Evolutionary conservation across 129 eudicot genomes (phyloP).

Genomic region (Glebionis coronaria): DNA sequence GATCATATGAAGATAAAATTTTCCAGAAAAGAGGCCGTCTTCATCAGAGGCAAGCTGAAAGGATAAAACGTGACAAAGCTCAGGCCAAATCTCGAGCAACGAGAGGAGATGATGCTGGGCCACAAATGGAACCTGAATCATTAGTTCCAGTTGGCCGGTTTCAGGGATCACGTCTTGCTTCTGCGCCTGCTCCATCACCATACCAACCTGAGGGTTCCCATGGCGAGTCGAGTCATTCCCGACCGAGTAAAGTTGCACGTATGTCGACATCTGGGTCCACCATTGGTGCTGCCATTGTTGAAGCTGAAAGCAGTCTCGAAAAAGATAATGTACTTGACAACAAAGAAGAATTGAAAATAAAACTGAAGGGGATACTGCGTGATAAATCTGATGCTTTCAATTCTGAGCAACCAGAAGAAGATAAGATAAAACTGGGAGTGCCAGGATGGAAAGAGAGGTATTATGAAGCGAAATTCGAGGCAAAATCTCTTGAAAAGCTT

Average conservation of each 20-base stretch:
- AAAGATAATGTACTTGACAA: constrained; percentile 58
- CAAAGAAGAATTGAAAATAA: constrained; percentile 82
- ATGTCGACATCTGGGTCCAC: constrained; percentile 55
- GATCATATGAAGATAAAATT: constrained; percentile 81
- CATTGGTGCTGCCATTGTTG: constrained; percentile 92
- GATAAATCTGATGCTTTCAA: constrained; percentile 85
- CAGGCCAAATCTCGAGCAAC: constrained; percentile 56
- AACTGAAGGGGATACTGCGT: constrained; percentile 77
- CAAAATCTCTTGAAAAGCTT: constrained; percentile 68
- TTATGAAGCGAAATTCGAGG: constrained; percentile 89
- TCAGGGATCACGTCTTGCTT: constrained; percentile 98
- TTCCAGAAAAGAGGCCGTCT: constrained; percentile 83
- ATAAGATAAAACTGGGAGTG: constrained; percentile 89
- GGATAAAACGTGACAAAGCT: constrained; percentile 80
- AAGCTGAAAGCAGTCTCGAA: constrained; percentile 85
- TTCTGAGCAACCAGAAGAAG: constrained; percentile 68
- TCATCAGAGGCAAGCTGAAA: constrained; percentile 94
- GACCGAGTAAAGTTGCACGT: constrained; percentile 65
- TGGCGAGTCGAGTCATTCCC: constrained; percentile 22
- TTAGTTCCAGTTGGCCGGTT: constrained; percentile 85
- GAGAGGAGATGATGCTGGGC: constrained; percentile 87
- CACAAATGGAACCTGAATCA: constrained; percentile 61
- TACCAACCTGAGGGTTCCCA: constrained; percentile 45
- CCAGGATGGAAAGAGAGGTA: constrained; percentile 99
- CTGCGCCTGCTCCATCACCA: constrained; percentile 83